Base-by-base conservation (phyloP, 2,329 filamentous ascomycete genomes). In the Mycosphaerella sp. region DNA sequence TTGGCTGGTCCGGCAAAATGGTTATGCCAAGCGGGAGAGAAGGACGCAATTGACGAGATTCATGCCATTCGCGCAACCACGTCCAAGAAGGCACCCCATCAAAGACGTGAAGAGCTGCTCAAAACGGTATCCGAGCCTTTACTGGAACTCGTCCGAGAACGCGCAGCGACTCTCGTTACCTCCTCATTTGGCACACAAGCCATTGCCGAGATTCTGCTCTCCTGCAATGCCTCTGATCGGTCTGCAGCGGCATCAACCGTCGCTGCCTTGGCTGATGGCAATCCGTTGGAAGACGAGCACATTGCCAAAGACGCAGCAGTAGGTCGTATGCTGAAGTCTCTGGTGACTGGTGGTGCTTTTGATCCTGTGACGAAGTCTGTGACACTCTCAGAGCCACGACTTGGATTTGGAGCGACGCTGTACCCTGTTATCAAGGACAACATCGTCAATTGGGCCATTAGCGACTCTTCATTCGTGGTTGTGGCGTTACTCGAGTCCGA, bases 291-390 rank as follows among this genome's bases (percentile, higher is more conserved):
- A 13, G 71, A 75, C 47, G 69, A 67, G 21, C 85, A 89, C 65
- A 75, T 86, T 49, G 79, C 82, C 21, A 74, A 79, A 62, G 77
- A 79, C 34, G 66, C 81, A 0, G 77, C 77, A 60, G 86, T 82
- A 36, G 89, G 87, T 13, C 85, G 89, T 53, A 86, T 96, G 84
- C 79, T 97, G 63, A 96, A 95, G 74, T 86, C 86, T 0, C 79
- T 98, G 6, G 89, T 96, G 18, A 85, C 89, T 49, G 93, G 93
- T 37, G 93, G 94, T 21, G 84, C 82, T 52, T 98, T 87, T 66
- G 89, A 97, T 70, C 81, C 81, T 54, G 77, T 77, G 39, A 77
- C 81, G 2, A 89, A 89, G 70, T 81, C 65, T 45, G 70, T 93
- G 40, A 79, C 86, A 62, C 80, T 82, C 17, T 78, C 86, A 2